Evolutionary conservation across 1,284 basidiomycete genomes (phyloP).

Genomic region (Meripilus lineatus): DNA sequence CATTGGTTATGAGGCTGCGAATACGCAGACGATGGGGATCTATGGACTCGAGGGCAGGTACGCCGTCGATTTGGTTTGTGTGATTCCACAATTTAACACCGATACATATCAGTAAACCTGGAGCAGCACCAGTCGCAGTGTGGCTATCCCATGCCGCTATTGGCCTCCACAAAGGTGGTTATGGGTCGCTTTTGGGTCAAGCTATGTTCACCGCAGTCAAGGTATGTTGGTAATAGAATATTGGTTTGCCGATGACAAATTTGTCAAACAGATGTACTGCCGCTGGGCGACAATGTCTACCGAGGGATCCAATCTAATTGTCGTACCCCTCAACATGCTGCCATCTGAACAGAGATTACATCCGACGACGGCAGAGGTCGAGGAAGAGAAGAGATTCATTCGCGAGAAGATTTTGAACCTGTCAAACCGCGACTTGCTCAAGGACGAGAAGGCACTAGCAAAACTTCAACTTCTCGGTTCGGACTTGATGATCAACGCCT

Average conservation of each 20-base stretch:
- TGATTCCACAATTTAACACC: no score
- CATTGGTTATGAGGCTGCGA: no score
- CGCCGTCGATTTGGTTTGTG: no score
- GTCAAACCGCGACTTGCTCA: constrained; percentile 29
- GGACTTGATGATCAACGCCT: constrained; percentile 43
- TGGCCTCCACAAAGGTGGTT: constrained; percentile 32
- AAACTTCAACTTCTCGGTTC: constrained; percentile 33
- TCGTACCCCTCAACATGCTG: constrained; percentile 34
- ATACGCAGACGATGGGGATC: no score
- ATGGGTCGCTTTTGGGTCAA: constrained; percentile 36
- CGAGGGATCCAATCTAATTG: constrained; percentile 27
- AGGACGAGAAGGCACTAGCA: constrained; percentile 29
- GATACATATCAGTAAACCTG: constrained; percentile 44
- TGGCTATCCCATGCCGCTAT: constrained; percentile 34
- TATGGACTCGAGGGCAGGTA: constrained; percentile 45
- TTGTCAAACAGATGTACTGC: constrained; percentile 25
- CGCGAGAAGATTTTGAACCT: constrained; percentile 29
- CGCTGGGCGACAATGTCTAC: constrained; percentile 40
- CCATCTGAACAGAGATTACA: constrained; percentile 24
- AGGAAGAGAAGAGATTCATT: constrained; percentile 33
- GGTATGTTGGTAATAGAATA: constrained; percentile 22
- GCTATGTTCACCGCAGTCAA: constrained; percentile 31
- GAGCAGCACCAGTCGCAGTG: constrained; percentile 33
- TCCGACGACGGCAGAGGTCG: constrained; percentile 16
- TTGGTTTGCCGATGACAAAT: constrained; percentile 1